A percentile compares a stretch with the other conserved stretches of the same genome.
Conservation (phyloP, 768 basidiomycete species). For the Boletus rex-veris region DNA sequence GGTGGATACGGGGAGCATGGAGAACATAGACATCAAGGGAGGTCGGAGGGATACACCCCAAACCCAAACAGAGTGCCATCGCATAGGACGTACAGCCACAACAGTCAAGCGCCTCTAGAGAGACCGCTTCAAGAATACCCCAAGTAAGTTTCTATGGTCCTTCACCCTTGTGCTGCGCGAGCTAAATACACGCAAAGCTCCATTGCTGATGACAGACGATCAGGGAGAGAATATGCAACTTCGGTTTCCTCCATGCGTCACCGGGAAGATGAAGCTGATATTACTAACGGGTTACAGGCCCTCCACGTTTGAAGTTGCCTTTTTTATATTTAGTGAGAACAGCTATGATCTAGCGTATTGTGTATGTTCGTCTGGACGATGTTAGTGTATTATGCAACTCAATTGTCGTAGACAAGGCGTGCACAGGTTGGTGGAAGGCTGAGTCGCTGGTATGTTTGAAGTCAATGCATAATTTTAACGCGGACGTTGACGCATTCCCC, state of each 20-base stretch:
- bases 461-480: conserved; percentile 1
- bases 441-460: not conserved
- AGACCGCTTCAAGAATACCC: conserved; percentile 13
- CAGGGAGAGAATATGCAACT: conserved; percentile 19
- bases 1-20: not conserved
- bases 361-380: conserved; percentile 2
- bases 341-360: not conserved
- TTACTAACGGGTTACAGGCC: conserved; percentile 20
- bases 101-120: conserved; percentile 16
- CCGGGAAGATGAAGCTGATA: conserved; percentile 21
- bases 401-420: not conserved
- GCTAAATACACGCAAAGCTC: conserved; percentile 17
- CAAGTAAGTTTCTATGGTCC: conserved; percentile 14
- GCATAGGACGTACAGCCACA: conserved; percentile 23
- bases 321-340: conserved; percentile 2
- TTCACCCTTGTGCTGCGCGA: not conserved
- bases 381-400: conserved; percentile 1
- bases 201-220: conserved; percentile 26
- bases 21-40: conserved; percentile 10
- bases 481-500: not conserved
- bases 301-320: conserved; percentile 20
- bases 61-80: conserved; percentile 22
- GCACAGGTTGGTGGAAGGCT: too few relatives aligned
- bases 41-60: conserved; percentile 16
- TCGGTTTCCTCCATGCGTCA: conserved; percentile 15